phyloP scores from a whole-genome alignment of 306 rosid species.

The Crotalaria pallida region DNA sequence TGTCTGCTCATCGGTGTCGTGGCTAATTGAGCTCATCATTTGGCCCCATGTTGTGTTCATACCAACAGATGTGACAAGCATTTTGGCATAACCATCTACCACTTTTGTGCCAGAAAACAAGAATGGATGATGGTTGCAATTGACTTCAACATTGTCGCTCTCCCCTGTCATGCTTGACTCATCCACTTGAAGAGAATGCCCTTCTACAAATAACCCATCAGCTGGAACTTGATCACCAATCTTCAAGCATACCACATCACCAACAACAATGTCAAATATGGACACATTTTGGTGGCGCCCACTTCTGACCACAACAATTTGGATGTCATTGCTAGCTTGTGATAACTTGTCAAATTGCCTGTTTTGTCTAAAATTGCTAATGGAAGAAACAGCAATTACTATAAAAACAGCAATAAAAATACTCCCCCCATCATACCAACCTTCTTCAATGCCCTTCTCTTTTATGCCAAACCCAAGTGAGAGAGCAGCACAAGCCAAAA shows the following conservation, averaged over 20 bases:
- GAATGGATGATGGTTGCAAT: not conserved
- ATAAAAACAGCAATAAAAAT: slow-evolving; percentile 33
- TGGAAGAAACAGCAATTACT: slow-evolving; percentile 24
- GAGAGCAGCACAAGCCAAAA: slow-evolving; percentile 29
- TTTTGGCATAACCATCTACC: slow-evolving; percentile 30
- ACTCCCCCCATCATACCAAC: slow-evolving; percentile 42
- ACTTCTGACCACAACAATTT: slow-evolving; percentile 23
- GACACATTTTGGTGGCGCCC: not conserved
- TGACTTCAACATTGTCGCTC: slow-evolving; percentile 30
- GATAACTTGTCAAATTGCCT: slow-evolving; percentile 29
- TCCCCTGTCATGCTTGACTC: slow-evolving; percentile 38
- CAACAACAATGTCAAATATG: slow-evolving; percentile 23
- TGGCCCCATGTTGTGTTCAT: slow-evolving; percentile 41
- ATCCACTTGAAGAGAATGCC: slow-evolving; percentile 26
- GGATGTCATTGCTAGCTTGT: slow-evolving; percentile 28
- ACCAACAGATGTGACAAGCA: slow-evolving; percentile 36
- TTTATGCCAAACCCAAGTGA: slow-evolving; percentile 36
- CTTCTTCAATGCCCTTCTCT: slow-evolving; percentile 31
- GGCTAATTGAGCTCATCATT: slow-evolving; percentile 37
- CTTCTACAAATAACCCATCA: slow-evolving; percentile 29
- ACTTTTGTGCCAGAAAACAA: slow-evolving; percentile 34
- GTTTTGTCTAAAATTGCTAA: slow-evolving; percentile 30
- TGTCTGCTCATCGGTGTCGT: slow-evolving; percentile 14
- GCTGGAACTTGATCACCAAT: slow-evolving; percentile 37
- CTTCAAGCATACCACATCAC: slow-evolving; percentile 33